phyloP scores from a whole-genome alignment of 2,329 filamentous ascomycete genomes.

The Fusarium camptoceras region DNA sequence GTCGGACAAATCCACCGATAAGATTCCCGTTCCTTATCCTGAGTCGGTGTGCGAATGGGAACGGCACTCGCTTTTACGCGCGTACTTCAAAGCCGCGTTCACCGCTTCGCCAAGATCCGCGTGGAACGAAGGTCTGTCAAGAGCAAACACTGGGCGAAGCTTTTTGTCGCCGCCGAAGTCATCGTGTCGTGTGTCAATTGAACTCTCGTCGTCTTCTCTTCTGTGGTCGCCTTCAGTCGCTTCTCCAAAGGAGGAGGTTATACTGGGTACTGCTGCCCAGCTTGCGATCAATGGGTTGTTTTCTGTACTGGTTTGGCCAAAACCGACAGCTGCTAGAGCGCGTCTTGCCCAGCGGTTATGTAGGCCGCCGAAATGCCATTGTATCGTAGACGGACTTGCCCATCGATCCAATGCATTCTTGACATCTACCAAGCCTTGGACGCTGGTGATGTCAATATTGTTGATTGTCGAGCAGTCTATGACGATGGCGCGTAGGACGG shows the following conservation, averaged over 20 bases:
- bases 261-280: slow-evolving; percentile 52
- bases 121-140: slow-evolving; percentile 63
- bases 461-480: slow-evolving; percentile 70
- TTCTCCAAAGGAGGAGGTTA: slow-evolving; percentile 38
- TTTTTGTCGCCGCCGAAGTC: slow-evolving; percentile 2
- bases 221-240: neutral
- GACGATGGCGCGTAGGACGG: slow-evolving; percentile 64
- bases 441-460: slow-evolving; percentile 67
- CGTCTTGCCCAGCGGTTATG: slow-evolving; percentile 68
- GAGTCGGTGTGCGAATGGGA: neutral
- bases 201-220: slow-evolving; percentile 6
- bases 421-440: slow-evolving; percentile 68
- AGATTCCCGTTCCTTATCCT: neutral
- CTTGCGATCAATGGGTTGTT: slow-evolving; percentile 44
- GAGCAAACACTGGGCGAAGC: slow-evolving; percentile 50
- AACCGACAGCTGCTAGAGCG: slow-evolving; percentile 66
- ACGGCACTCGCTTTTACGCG: slow-evolving; percentile 20
- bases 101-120: slow-evolving; percentile 59
- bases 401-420: slow-evolving; percentile 66
- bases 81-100: slow-evolving; percentile 45
- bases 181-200: slow-evolving; percentile 2
- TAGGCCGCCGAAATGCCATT: slow-evolving; percentile 67
- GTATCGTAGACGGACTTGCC: slow-evolving; percentile 59
- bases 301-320: slow-evolving; percentile 58
- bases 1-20: neutral